Evolutionary conservation across 169 alveolate species (phyloP).

Genomic region (Plasmodium yoelii): DNA sequence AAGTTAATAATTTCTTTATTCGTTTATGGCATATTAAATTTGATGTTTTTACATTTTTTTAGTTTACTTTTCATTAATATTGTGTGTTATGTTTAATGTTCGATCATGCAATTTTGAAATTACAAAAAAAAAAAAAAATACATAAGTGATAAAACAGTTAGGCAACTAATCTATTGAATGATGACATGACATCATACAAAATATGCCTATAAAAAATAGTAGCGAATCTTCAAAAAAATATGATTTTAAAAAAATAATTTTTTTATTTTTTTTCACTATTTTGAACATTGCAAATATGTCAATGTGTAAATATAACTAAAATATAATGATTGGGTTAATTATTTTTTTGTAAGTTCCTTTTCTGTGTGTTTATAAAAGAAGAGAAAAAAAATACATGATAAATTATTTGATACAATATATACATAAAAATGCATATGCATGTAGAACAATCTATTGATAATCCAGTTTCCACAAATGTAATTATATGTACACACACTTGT

Average conservation of each 20-base stretch:
- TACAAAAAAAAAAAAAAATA: too few species aligned
- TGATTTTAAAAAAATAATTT: background rate
- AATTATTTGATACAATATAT: background rate
- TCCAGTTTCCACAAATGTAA: background rate
- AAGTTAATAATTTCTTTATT: too few species aligned
- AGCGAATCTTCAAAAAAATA: too few species aligned
- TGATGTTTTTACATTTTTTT: too few species aligned
- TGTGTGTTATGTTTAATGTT: too few species aligned
- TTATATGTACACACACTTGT: background rate
- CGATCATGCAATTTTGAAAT: too few species aligned
- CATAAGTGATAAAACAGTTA: too few species aligned
- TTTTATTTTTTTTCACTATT: slow-evolving; percentile 4
- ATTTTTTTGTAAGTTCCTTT: slow-evolving; percentile 40
- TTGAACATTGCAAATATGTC: background rate
- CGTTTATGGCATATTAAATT: too few species aligned
- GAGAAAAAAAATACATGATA: background rate
- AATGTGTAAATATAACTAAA: background rate
- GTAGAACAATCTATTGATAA: background rate
- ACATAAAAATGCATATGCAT: background rate
- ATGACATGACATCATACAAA: too few species aligned
- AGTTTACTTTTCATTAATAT: too few species aligned
- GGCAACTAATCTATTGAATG: too few species aligned
- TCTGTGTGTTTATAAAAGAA: slow-evolving; percentile 11
- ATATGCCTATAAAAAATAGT: too few species aligned
- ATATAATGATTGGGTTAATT: background rate